Evolutionary conservation across 2,329 filamentous ascomycete genomes (phyloP), one percentile per base, ranked within the genome.

Genomic region (Ophiostoma perfectum): DNA sequence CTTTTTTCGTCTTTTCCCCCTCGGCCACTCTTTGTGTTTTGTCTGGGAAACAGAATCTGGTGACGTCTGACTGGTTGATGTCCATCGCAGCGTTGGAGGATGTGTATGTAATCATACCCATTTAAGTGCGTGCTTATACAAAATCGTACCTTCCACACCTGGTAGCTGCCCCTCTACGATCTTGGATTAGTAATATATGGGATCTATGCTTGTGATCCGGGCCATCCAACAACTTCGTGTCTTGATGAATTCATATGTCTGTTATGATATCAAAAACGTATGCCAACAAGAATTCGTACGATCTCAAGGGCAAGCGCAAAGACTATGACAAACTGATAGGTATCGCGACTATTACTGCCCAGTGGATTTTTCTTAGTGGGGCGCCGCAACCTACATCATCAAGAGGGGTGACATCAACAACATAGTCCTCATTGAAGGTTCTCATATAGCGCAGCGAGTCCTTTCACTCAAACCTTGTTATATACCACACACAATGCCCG

Each of bases 321-420:
- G 14, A 55, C 49, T 27, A 27, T 9, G 12, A 38, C 12, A 60
- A 18, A 6, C 11, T 36, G 38, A 14, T 4, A 60, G 55, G 11
- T 44, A 60, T 60, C 55, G 38, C 55, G 27, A 39, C 55, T 11
- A 60, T 9, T 5, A 49, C 2, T 5, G 11, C 9, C 55, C 38
- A 18, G 55, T 60, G 55, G 55, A 60, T 60, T 60, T 60, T 60
- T 38, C 27, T 38, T 36, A 60, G 55, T 60, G 55, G 55, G 55
- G 55, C 27, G 55, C 52, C 52, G 27, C n/a, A 55, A 58, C 12
- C 52, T 36, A 58, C 55, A 60, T 60, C 55, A 38, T 5, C 55
- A 60, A 60, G 55, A 60, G 55, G 55, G 55, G 55, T 60, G 55
- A 60, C 55, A 60, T 60, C 55, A 60, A 39, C 55, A 27, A 38